phyloP scores from a whole-genome alignment of 345 rosid species.

The Mallotus nudiflorus region DNA sequence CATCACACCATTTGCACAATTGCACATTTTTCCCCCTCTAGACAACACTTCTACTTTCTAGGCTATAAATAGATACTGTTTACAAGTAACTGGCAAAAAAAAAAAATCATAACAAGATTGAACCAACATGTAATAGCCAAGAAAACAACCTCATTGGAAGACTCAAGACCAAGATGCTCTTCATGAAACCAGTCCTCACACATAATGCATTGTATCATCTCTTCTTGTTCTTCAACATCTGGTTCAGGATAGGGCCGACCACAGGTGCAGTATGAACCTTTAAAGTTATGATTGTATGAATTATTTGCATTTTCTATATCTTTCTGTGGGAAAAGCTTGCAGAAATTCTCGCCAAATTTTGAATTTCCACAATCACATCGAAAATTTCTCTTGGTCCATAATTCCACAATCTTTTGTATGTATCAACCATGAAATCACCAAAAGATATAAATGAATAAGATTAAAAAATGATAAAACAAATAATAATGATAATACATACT shows the following conservation, averaged over 20 bases:
- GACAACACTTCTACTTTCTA: neutral
- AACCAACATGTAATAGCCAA: constrained; percentile 6
- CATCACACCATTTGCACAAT: neutral
- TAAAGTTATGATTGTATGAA: constrained; percentile 86
- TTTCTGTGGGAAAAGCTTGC: constrained; percentile 80
- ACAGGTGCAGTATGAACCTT: constrained; percentile 88
- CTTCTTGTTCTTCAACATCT: constrained; percentile 79
- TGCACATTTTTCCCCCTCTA: neutral
- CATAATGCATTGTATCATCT: constrained; percentile 95
- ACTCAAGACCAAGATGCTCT: constrained; percentile 70
- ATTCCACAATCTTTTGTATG: constrained; percentile 64
- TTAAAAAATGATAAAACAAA: neutral
- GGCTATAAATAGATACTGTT: neutral
- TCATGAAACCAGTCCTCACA: constrained; percentile 99
- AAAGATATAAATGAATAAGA: neutral
- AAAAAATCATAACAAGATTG: neutral
- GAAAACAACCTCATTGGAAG: constrained; percentile 57
- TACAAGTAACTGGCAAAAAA: neutral
- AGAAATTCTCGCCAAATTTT: constrained; percentile 68
- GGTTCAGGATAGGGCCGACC: constrained; percentile 89
- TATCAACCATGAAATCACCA: constrained; percentile 2
- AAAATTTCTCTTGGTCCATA: constrained; percentile 95
- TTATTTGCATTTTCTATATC: constrained; percentile 73
- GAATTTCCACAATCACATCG: constrained; percentile 97
- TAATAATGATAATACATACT: neutral